Conservation (phyloP, 768 basidiomycete genomes). For the Tricholoma matsutake region DNA sequence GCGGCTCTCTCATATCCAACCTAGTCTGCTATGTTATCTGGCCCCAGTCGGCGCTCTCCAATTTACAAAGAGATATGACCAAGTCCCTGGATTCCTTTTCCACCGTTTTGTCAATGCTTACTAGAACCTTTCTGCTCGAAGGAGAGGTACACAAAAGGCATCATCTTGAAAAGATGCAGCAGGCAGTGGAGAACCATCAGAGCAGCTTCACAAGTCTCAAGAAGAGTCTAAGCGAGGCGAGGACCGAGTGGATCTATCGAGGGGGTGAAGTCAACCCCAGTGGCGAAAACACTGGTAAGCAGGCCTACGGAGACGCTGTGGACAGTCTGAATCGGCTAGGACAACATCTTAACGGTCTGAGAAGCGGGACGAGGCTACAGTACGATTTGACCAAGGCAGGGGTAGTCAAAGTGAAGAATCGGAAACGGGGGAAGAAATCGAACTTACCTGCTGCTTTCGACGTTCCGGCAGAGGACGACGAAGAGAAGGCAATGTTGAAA, state of each 20-base stretch:
- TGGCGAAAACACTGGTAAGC: conserved; percentile 34
- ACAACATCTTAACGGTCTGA: conserved; percentile 88
- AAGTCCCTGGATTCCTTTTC: conserved; percentile 86
- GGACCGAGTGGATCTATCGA: conserved; percentile 69
- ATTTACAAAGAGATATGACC: conserved; percentile 81
- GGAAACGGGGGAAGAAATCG: conserved; percentile 17
- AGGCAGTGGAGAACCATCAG: conserved; percentile 83
- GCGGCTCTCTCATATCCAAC: conserved; percentile 79
- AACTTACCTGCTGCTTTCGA: conserved; percentile 8
- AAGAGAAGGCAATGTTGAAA: conserved; percentile 44
- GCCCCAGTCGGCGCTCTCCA: conserved; percentile 80
- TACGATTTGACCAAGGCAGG: conserved; percentile 73
- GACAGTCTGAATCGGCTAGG: conserved; percentile 85
- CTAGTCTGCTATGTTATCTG: conserved; percentile 80
- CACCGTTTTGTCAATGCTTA: conserved; percentile 79
- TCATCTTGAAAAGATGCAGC: conserved; percentile 63
- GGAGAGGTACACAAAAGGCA: conserved; percentile 51
- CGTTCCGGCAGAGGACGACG: conserved; percentile 24
- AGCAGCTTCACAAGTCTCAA: conserved; percentile 88
- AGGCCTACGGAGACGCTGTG: conserved; percentile 84
- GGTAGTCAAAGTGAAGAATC: conserved; percentile 20
- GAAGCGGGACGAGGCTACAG: conserved; percentile 82
- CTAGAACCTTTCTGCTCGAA: conserved; percentile 82
- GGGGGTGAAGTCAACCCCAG: conserved; percentile 23
- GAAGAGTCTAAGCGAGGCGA: conserved; percentile 82